A percentile compares a stretch with the other conserved stretches of the same genome.
phyloP scores from a whole-genome alignment of 1,284 basidiomycete species.

The Fomitopsis schrenkii region DNA sequence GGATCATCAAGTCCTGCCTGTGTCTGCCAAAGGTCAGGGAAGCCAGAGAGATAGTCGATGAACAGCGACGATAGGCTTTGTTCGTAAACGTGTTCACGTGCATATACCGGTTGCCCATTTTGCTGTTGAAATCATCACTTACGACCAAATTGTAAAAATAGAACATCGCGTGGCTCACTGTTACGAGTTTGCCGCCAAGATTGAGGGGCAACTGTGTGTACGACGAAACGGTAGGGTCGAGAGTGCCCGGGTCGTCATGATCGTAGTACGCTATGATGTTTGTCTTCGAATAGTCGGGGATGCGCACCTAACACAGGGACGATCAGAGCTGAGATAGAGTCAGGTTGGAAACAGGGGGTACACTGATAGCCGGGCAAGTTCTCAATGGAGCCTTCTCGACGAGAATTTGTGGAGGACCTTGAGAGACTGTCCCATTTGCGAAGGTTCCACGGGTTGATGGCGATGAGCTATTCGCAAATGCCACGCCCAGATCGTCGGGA shows the following conservation, averaged over 20 bases:
- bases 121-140: not conserved
- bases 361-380: no score
- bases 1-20: not conserved
- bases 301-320: not conserved
- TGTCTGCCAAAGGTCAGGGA: not conserved
- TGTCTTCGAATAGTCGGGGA: not conserved
- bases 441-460: not conserved
- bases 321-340: no score
- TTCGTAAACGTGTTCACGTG: not conserved
- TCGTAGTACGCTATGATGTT: not conserved
- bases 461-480: not conserved
- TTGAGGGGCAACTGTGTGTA: not conserved
- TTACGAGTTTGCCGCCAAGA: not conserved
- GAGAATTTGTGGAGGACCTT: not conserved
- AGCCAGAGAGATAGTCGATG: not conserved
- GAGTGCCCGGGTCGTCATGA: not conserved
- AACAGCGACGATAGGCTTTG: not conserved
- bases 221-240: not conserved
- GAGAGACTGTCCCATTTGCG: not conserved
- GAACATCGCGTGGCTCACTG: not conserved
- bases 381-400: not conserved
- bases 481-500: not conserved
- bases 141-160: not conserved
- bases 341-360: no score
- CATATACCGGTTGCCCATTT: not conserved